Conservation (phyloP, 805 yeast species). For the Candida chauliodis region DNA sequence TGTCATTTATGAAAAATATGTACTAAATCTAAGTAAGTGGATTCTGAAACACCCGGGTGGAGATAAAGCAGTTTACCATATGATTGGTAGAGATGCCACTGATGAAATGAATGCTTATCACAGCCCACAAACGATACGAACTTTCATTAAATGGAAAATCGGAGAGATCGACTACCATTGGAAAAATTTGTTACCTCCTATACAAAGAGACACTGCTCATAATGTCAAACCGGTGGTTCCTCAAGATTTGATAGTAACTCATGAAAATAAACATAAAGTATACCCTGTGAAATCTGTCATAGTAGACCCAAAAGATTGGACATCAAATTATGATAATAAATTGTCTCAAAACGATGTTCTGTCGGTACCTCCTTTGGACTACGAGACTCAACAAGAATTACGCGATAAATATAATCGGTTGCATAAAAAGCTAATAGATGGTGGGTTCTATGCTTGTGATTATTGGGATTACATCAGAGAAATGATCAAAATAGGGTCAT, state of each 20-base stretch:
- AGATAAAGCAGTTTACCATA: slow-evolving; percentile 74
- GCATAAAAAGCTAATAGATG: slow-evolving; percentile 50
- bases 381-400: slow-evolving; percentile 57
- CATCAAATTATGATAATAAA: slow-evolving; percentile 56
- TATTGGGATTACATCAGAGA: slow-evolving; percentile 75
- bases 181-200: slow-evolving; percentile 80
- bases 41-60: slow-evolving; percentile 83
- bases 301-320: slow-evolving; percentile 52
- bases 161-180: slow-evolving; percentile 63
- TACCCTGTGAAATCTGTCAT: slow-evolving; percentile 35
- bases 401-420: slow-evolving; percentile 57
- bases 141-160: slow-evolving; percentile 56
- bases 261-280: slow-evolving; percentile 27
- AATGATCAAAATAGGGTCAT: slow-evolving; percentile 51
- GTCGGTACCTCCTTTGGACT: slow-evolving; percentile 62
- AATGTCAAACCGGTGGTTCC: slow-evolving; percentile 53
- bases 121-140: slow-evolving; percentile 49
- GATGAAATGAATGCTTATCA: slow-evolving; percentile 90
- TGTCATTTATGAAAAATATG: slow-evolving; percentile 60
- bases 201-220: slow-evolving; percentile 67
- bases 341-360: slow-evolving; percentile 54
- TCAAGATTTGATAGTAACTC: slow-evolving; percentile 41
- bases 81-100: slow-evolving; percentile 87
- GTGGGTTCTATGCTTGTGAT: slow-evolving; percentile 68
- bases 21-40: slow-evolving; percentile 70